phyloP scores from a whole-genome alignment of 352 stramenopile genomes.

The Phytophthora palmivora region DNA sequence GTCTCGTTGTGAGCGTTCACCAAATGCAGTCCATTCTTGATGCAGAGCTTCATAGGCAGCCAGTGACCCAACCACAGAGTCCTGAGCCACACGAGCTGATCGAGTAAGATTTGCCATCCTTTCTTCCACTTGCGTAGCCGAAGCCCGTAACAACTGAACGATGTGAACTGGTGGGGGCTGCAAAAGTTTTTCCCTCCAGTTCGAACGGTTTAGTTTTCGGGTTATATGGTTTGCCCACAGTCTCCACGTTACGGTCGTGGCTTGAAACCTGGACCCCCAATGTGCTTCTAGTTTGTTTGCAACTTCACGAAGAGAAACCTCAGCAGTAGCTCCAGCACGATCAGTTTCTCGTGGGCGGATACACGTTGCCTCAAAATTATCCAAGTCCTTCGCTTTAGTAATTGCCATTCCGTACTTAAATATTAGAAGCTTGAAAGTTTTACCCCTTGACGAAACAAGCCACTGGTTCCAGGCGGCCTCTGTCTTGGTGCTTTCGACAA shows the following conservation, averaged over 20 bases:
- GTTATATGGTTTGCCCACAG: slow-evolving; percentile 3
- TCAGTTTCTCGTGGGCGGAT: too few relatives aligned
- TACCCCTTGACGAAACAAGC: too few relatives aligned
- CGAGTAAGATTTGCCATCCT: not conserved
- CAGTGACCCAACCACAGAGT: not conserved
- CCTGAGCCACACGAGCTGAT: not conserved
- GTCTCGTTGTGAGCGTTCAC: not conserved
- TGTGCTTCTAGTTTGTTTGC: too few relatives aligned
- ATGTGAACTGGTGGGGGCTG: not conserved
- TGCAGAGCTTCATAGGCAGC: not conserved
- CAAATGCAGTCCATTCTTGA: not conserved
- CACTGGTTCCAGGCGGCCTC: too few relatives aligned
- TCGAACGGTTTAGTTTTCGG: slow-evolving; percentile 1
- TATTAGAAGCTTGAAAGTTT: too few relatives aligned
- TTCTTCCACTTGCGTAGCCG: not conserved
- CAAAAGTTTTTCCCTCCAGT: not conserved
- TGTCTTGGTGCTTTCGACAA: too few relatives aligned
- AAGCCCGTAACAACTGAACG: not conserved
- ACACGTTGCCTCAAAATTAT: too few relatives aligned
- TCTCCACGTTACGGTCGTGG: not conserved
- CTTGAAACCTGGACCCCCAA: not conserved
- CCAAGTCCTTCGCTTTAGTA: too few relatives aligned
- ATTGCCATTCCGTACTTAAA: too few relatives aligned
- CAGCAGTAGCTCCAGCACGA: too few relatives aligned
- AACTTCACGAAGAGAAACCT: too few relatives aligned